phyloP scores from a whole-genome alignment of 345 rosid species.

The Xanthoceras sorbifolium region DNA sequence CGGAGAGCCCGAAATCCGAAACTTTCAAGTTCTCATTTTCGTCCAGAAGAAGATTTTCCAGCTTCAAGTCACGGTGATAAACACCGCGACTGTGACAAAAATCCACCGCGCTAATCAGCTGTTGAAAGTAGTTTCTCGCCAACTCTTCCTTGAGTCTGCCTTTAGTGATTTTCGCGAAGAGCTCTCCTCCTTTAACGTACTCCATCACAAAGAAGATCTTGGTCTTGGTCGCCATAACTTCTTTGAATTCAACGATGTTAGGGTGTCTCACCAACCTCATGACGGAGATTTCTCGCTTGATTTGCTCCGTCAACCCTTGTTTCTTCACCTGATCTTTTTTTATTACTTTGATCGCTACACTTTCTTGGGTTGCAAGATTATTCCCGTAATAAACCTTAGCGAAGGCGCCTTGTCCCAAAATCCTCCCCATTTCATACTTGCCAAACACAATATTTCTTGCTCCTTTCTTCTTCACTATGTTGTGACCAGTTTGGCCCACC shows the following conservation, averaged over 20 bases:
- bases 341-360: conserved; percentile 50
- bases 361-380: conserved; percentile 32
- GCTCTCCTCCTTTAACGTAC: conserved; percentile 47
- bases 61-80: conserved; percentile 57
- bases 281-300: conserved; percentile 50
- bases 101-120: conserved; percentile 47
- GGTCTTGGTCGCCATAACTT: conserved; percentile 53
- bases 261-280: conserved; percentile 63
- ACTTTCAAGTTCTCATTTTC: conserved; percentile 49
- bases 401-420: conserved; percentile 55
- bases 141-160: conserved; percentile 43
- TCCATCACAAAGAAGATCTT: conserved; percentile 53
- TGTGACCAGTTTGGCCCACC: not conserved
- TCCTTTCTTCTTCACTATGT: not conserved
- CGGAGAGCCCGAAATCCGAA: conserved; percentile 56
- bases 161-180: conserved; percentile 39
- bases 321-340: conserved; percentile 38
- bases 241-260: conserved; percentile 45
- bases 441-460: conserved; percentile 33
- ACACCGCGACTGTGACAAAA: conserved; percentile 58
- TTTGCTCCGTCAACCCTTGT: conserved; percentile 42
- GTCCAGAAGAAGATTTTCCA: conserved; percentile 55
- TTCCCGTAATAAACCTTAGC: conserved; percentile 54
- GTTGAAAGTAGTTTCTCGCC: conserved; percentile 49
- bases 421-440: conserved; percentile 45